Evolutionary conservation across 2,329 filamentous ascomycete genomes (phyloP).

Genomic region (Emydomyces testavorans): DNA sequence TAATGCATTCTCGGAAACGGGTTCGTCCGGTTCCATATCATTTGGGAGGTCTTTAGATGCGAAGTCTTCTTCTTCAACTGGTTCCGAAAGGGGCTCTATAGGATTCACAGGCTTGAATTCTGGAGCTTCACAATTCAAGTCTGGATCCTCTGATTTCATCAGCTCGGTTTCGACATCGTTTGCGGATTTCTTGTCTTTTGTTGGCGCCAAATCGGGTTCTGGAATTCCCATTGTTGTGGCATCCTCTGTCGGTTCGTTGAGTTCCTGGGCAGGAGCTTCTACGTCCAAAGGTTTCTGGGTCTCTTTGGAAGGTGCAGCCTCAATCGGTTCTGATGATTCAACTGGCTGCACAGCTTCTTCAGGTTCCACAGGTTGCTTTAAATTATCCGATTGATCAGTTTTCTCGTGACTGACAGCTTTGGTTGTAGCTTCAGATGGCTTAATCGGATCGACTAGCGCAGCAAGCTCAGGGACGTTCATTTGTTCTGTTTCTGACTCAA

Average conservation of each 20-base stretch:
- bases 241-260: neutral
- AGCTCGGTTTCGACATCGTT: neutral
- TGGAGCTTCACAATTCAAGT: constrained; percentile 2
- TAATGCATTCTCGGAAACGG: neutral
- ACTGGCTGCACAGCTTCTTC: neutral
- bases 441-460: too few relatives aligned
- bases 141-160: neutral
- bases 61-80: neutral
- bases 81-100: neutral
- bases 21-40: neutral
- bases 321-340: neutral
- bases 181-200: neutral
- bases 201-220: neutral
- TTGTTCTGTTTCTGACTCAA: neutral
- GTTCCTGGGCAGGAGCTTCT: neutral
- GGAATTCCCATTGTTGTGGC: neutral
- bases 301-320: neutral
- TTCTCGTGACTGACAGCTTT: neutral
- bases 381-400: neutral
- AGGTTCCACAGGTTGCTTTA: neutral
- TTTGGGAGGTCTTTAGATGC: neutral
- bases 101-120: constrained; percentile 3
- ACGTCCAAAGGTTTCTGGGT: neutral
- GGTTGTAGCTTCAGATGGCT: neutral
- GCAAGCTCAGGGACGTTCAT: neutral